Percentiles rank a stretch among this genome's conserved stretches.
These are phyloP conservation scores for Colletotrichum sp. DNA, from an alignment of 2,329 filamentous ascomycete genomes.

Conservation along the genomic window DNA sequence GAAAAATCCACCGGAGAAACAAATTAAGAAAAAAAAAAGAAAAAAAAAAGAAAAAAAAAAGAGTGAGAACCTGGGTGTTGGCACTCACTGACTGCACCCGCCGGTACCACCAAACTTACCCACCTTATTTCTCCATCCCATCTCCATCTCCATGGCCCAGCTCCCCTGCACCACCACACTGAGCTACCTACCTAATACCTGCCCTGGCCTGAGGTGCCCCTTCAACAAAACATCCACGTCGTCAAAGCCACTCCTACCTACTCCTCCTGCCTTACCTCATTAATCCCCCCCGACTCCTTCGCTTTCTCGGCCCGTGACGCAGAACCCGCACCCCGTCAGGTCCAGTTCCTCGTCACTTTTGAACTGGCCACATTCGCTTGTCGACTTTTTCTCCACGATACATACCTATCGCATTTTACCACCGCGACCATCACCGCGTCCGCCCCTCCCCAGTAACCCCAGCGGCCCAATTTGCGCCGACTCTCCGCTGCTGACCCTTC, in stretches of 20 bases:
- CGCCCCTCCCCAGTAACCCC: background rate
- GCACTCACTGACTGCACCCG: background rate
- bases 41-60: background rate
- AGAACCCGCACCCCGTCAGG: background rate
- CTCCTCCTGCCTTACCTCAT: background rate
- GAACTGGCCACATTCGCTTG: background rate
- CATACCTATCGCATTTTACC: background rate
- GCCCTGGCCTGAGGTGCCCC: background rate
- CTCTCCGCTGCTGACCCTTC: slow-evolving; percentile 1
- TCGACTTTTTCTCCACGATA: background rate
- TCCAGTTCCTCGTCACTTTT: background rate
- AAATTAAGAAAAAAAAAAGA: background rate
- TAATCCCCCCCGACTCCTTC: background rate
- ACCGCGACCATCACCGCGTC: background rate
- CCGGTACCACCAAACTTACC: background rate
- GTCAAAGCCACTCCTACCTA: background rate
- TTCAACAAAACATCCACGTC: slow-evolving; percentile 11
- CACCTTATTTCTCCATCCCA: background rate
- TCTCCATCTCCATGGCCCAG: background rate
- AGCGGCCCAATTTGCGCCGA: slow-evolving; percentile 19
- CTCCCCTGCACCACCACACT: background rate
- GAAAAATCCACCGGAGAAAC: background rate
- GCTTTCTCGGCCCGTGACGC: background rate
- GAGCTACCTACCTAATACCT: background rate
- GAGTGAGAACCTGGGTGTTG: background rate